Evolutionary conservation across 805 yeast species (phyloP).

Genomic region (Nakazawaea populi): DNA sequence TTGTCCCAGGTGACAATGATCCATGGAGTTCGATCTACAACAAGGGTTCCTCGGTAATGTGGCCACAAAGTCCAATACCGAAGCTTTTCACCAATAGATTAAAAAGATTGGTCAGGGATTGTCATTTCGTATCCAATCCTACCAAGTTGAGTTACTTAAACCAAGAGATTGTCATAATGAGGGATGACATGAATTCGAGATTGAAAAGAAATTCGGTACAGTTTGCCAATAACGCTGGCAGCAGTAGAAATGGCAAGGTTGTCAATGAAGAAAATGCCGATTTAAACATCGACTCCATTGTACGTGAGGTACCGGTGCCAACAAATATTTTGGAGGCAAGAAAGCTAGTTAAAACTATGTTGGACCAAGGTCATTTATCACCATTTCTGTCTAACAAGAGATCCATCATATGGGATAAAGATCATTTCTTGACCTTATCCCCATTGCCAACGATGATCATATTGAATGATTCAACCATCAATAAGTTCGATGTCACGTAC

Average conservation of each 20-base stretch:
- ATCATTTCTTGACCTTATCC: slow-evolving; percentile 59
- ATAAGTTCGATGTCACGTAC: slow-evolving; percentile 68
- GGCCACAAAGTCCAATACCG: slow-evolving; percentile 78
- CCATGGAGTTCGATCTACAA: slow-evolving; percentile 82
- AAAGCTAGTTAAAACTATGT: slow-evolving; percentile 67
- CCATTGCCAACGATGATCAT: slow-evolving; percentile 72
- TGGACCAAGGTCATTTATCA: slow-evolving; percentile 84
- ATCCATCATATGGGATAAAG: slow-evolving; percentile 66
- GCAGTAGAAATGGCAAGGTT: too few species aligned
- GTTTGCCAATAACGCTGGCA: slow-evolving; percentile 34
- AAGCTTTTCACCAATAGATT: slow-evolving; percentile 63
- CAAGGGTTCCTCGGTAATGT: slow-evolving; percentile 48
- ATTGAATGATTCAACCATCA: slow-evolving; percentile 66
- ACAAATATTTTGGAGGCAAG: slow-evolving; percentile 53
- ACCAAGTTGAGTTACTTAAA: slow-evolving; percentile 69
- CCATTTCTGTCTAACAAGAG: slow-evolving; percentile 64
- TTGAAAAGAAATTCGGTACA: slow-evolving; percentile 64
- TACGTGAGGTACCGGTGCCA: slow-evolving; percentile 23
- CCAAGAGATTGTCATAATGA: slow-evolving; percentile 71
- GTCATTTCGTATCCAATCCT: slow-evolving; percentile 73
- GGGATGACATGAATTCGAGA: slow-evolving; percentile 70
- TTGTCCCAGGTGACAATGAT: slow-evolving; percentile 88
- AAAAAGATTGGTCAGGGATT: slow-evolving; percentile 47
- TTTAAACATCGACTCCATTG: slow-evolving; percentile 12
- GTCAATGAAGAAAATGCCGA: slow-evolving; percentile 18